Percentiles rank a stretch among this genome's conserved stretches.
Evolutionary conservation across 176 grass and related monocot genomes (phyloP).

Genomic region (Juncus inflexus): DNA sequence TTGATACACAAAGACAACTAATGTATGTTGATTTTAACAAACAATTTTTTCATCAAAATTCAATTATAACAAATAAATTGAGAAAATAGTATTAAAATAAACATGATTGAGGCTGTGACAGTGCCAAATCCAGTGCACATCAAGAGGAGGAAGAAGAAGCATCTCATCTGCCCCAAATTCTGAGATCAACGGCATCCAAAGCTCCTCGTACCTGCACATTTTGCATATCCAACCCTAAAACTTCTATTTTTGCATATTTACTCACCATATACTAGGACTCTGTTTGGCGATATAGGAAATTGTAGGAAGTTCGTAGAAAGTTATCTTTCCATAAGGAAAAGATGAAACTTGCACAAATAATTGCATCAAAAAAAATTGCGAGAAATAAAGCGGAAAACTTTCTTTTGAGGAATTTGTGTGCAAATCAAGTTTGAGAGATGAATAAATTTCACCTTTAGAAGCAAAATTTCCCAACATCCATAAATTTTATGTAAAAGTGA

Average conservation of each 20-base stretch:
- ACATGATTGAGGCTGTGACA: constrained; percentile 85
- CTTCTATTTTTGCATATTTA: background rate
- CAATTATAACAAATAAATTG: background rate
- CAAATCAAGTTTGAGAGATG: too few species aligned
- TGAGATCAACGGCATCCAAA: constrained; percentile 75
- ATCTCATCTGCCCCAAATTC: constrained; percentile 28
- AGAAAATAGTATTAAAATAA: background rate
- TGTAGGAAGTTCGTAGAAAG: background rate
- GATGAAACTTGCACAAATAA: background rate
- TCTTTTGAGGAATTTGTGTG: too few species aligned
- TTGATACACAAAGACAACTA: too few species aligned
- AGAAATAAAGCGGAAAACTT: too few species aligned
- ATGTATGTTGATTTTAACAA: too few species aligned
- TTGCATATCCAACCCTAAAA: background rate
- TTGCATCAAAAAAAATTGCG: too few species aligned
- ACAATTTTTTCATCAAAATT: too few species aligned
- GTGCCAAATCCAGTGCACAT: constrained; percentile 83
- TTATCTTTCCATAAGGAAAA: background rate
- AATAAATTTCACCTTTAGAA: too few species aligned
- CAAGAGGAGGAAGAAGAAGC: constrained; percentile 55
- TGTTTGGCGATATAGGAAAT: background rate
- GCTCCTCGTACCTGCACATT: constrained; percentile 60
- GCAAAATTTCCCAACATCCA: too few species aligned
- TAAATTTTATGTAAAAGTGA: too few species aligned
- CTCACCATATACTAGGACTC: background rate